A percentile compares a stretch with the other conserved stretches of the same genome.
phyloP scores from a whole-genome alignment of 1,284 basidiomycete genomes.

The Anthracocystis setariae region DNA sequence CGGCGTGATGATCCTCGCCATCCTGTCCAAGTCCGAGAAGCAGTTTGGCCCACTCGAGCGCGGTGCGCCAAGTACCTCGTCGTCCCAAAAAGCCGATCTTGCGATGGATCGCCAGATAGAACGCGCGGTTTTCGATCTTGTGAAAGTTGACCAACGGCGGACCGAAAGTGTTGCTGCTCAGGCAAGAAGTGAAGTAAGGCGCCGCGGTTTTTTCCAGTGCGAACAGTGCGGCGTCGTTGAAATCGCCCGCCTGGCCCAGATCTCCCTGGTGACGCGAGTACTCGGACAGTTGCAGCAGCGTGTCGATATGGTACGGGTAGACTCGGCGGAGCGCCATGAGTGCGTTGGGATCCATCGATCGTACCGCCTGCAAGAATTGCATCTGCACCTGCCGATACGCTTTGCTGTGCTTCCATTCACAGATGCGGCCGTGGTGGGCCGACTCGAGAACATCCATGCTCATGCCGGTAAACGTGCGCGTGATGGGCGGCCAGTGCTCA shows the following conservation, averaged over 20 bases:
- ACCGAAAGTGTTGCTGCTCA: constrained; percentile 52
- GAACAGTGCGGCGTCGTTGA: constrained; percentile 64
- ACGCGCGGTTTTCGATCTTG: constrained; percentile 62
- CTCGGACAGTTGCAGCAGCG: constrained; percentile 63
- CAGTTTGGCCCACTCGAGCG: constrained; percentile 66
- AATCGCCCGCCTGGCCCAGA: constrained; percentile 63
- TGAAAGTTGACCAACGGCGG: constrained; percentile 60
- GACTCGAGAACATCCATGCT: constrained; percentile 57
- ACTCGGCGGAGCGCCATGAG: constrained; percentile 59
- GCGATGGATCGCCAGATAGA: constrained; percentile 63
- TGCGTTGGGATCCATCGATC: constrained; percentile 60
- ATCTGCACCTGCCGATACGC: constrained; percentile 63
- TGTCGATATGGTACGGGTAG: constrained; percentile 66
- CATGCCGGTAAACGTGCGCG: constrained; percentile 62
- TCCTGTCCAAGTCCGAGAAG: constrained; percentile 55
- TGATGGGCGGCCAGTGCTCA: constrained; percentile 63
- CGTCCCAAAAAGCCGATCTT: constrained; percentile 61
- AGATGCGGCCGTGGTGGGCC: constrained; percentile 44
- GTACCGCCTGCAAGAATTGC: constrained; percentile 64
- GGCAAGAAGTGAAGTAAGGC: constrained; percentile 55
- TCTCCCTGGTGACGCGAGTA: constrained; percentile 65
- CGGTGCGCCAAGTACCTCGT: constrained; percentile 65
- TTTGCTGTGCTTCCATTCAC: constrained; percentile 58
- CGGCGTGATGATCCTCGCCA: constrained; percentile 62
- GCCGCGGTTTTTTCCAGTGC: constrained; percentile 61